Evolutionary conservation across 2,329 filamentous ascomycete genomes (phyloP).

Genomic region (Dryadomyces quercus-mongolicae): DNA sequence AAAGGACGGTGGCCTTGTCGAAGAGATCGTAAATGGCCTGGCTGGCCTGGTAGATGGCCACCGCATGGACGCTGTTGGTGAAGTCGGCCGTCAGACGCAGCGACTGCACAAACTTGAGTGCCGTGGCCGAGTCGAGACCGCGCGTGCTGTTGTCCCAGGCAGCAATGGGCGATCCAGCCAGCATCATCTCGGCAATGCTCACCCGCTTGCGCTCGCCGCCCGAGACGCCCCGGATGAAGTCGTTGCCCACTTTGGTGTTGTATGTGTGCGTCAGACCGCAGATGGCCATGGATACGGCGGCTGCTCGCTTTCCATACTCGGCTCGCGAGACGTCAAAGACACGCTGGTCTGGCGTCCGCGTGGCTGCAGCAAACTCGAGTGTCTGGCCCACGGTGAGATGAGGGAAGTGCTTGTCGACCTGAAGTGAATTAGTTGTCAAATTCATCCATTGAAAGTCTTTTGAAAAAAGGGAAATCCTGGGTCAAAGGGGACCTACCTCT

Average conservation of each 20-base stretch:
- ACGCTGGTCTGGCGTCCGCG: not conserved
- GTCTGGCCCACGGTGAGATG: constrained; percentile 57
- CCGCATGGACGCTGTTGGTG: constrained; percentile 43
- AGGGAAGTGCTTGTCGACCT: constrained; percentile 51
- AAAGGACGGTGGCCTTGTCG: constrained; percentile 64
- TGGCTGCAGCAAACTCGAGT: constrained; percentile 34
- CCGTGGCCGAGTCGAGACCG: constrained; percentile 53
- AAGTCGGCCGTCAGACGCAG: constrained; percentile 56
- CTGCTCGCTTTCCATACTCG: not conserved
- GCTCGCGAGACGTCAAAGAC: not conserved
- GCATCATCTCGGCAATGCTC: constrained; percentile 59
- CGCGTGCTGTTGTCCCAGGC: constrained; percentile 61
- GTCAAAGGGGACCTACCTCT: constrained; percentile 29
- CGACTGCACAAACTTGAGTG: constrained; percentile 52
- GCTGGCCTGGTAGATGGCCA: constrained; percentile 55
- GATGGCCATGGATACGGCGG: constrained; percentile 41
- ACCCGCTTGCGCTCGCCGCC: constrained; percentile 62
- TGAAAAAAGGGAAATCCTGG: no score
- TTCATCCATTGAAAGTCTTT: no score
- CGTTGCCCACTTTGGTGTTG: constrained; percentile 56
- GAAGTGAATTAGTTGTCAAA: no score
- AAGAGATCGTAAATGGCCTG: constrained; percentile 55
- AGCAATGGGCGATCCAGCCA: constrained; percentile 44
- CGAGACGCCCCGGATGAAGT: constrained; percentile 47
- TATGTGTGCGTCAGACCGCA: constrained; percentile 59